A percentile compares a stretch with the other conserved stretches of the same genome.
Evolutionary conservation across 192 early-diverging fungal genomes (phyloP).

Genomic region (Gryganskiella cystojenkinii): DNA sequence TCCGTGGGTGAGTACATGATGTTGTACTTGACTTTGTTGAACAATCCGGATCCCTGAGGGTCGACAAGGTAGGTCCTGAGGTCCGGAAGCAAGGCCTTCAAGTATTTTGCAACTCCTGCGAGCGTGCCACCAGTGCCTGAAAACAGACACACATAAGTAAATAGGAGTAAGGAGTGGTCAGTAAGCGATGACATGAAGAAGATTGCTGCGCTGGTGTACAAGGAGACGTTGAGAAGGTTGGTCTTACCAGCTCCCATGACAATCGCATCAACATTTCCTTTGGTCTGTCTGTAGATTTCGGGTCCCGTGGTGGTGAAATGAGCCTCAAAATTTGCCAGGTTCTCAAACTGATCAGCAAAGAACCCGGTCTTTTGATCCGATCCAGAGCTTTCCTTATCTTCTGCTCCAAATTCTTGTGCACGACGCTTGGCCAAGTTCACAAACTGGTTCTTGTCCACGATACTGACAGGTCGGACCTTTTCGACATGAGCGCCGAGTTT

Average conservation of each 20-base stretch:
- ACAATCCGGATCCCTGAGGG: conserved; percentile 93
- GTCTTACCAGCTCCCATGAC: conserved; percentile 86
- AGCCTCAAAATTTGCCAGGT: conserved; percentile 80
- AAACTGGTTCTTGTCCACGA: conserved; percentile 92
- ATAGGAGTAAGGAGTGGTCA: background rate
- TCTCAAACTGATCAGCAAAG: conserved; percentile 98
- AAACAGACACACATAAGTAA: background rate
- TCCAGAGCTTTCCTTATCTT: background rate
- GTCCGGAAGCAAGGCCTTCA: conserved; percentile 73
- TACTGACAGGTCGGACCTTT: conserved; percentile 89
- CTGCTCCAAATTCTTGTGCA: conserved; percentile 71
- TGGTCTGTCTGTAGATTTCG: conserved; percentile 85
- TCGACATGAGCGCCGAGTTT: conserved; percentile 90
- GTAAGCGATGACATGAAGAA: background rate
- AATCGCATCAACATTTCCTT: conserved; percentile 80
- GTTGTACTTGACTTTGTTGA: conserved; percentile 89
- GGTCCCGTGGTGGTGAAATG: conserved; percentile 90
- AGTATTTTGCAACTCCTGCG: conserved; percentile 87
- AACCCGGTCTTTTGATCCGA: conserved; percentile 60
- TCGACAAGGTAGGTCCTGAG: conserved; percentile 86
- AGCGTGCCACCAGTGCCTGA: conserved; percentile 91
- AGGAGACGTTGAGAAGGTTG: background rate
- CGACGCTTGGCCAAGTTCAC: conserved; percentile 88
- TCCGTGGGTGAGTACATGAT: conserved; percentile 92
- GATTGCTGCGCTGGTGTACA: background rate